Conservation (phyloP, 768 basidiomycete species). For the Boletales sp. region DNA sequence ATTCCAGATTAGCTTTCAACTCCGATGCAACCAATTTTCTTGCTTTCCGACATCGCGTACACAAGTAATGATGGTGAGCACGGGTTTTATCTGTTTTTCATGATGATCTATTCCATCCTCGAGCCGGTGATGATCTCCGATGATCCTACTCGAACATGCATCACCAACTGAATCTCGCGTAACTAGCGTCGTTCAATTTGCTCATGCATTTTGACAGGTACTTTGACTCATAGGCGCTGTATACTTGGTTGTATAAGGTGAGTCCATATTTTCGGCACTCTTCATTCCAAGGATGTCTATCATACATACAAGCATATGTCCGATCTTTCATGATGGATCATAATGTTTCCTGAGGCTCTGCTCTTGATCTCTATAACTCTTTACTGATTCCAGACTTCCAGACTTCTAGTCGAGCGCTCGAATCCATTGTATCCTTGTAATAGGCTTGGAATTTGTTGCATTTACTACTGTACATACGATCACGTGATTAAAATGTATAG, state of each 20-base stretch:
- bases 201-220: not conserved
- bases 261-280: constrained; percentile 1
- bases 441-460: too few species aligned
- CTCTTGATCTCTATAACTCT: not conserved
- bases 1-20: not conserved
- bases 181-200: constrained; percentile 18
- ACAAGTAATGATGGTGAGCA: constrained; percentile 30
- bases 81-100: constrained; percentile 18
- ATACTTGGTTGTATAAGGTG: not conserved
- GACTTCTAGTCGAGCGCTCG: too few species aligned
- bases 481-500: constrained; percentile 16
- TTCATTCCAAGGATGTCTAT: constrained; percentile 44
- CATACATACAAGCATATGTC: constrained; percentile 73
- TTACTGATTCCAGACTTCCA: constrained; percentile 4
- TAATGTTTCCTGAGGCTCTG: constrained; percentile 44
- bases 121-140: constrained; percentile 67
- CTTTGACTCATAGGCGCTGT: not conserved
- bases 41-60: too few species aligned
- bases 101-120: constrained; percentile 73
- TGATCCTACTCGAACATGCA: constrained; percentile 84
- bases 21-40: not conserved
- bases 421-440: too few species aligned
- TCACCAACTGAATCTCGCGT: constrained; percentile 44
- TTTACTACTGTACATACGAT: not conserved
- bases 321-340: constrained; percentile 58